Percentiles rank a stretch among this genome's conserved stretches.
phyloP scores from a whole-genome alignment of 2,329 filamentous ascomycete genomes.

The Acarospora socialis region DNA sequence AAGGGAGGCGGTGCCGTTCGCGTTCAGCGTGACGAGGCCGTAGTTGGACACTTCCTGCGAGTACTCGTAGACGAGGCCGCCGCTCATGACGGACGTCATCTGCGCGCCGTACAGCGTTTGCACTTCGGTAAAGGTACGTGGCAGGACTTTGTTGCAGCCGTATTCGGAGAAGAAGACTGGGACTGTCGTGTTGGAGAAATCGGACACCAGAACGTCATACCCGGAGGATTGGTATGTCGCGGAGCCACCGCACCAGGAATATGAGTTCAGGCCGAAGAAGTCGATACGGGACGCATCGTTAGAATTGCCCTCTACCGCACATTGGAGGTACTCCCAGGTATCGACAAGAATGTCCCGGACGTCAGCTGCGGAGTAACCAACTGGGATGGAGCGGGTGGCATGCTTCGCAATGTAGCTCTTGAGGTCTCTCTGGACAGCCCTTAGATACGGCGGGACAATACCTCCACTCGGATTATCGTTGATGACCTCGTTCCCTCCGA shows the following conservation, averaged over 20 bases:
- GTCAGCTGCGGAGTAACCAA: constrained; percentile 56
- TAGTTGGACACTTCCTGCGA: constrained; percentile 31
- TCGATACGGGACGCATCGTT: constrained; percentile 41
- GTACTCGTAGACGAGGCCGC: constrained; percentile 41
- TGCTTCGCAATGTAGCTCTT: constrained; percentile 53
- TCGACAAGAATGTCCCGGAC: constrained; percentile 45
- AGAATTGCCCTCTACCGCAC: constrained; percentile 31
- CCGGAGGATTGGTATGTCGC: constrained; percentile 39
- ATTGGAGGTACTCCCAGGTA: constrained; percentile 48
- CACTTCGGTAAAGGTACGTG: constrained; percentile 48
- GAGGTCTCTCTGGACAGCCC: constrained; percentile 50
- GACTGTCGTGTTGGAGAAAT: constrained; percentile 43
- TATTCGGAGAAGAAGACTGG: constrained; percentile 56
- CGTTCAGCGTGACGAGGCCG: constrained; percentile 47
- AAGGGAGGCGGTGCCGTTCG: constrained; percentile 43
- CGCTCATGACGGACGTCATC: constrained; percentile 45
- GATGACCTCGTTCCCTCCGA: constrained; percentile 55
- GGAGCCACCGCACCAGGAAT: constrained; percentile 52
- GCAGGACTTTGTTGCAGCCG: constrained; percentile 45
- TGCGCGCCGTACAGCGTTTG: constrained; percentile 43
- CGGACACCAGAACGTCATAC: constrained; percentile 42
- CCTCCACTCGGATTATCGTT: constrained; percentile 33
- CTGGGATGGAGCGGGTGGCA: constrained; percentile 42
- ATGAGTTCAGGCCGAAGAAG: constrained; percentile 54
- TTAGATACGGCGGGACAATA: constrained; percentile 18